Evolutionary conservation across 352 stramenopile genomes (phyloP), one percentile per base, ranked within the genome.

Genomic region (Pythium rhizo-oryzae): DNA sequence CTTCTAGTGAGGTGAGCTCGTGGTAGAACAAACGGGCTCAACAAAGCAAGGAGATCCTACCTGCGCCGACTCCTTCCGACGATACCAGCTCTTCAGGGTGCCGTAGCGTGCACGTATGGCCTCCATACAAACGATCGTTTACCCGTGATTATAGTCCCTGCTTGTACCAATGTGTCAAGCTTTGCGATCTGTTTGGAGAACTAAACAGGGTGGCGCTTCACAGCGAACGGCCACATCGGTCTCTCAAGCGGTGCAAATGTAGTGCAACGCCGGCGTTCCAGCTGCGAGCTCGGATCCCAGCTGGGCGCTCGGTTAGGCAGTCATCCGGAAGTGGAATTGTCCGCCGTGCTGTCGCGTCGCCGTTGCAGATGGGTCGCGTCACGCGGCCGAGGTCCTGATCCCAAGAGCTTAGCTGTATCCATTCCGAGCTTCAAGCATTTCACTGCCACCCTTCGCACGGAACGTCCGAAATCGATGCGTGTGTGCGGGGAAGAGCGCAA

Each of bases 31-130:
- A 51, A 51, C 44, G 44, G 41, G 15, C 41, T 47, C 41, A 47
- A 47, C 41, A n/a, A 47, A 28, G 44, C 44, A 7, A 28, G 8
- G 44, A 8, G 44, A 25, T 12, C 44, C 15, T 7, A 30, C 19
- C 24, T n/a, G 44, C 8, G 44, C 44, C 44, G 44, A 51, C 44
- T 51, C 44, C 44, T 51, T 51, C 44, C 44, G 44, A 25, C 44
- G 44, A 51, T 28, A 51, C 44, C 44, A 51, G 44, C 24, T 16
- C 18, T 19, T 15, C 1, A 7, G 18, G 13, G 35, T 8, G 13
- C 8, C 13, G 12, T 8, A 21, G 41, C 5, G 2, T 47, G n/a
- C 13, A 16, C 13, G 13, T 12, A n/a, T n/a, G 8, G 39, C 39
- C 18, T 47, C 7, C 6, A 47, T 47, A 16, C 13, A 47, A 33